These are phyloP conservation scores for Myrica gale DNA, from an alignment of 306 rosid genomes.

Conservation along the genomic window DNA sequence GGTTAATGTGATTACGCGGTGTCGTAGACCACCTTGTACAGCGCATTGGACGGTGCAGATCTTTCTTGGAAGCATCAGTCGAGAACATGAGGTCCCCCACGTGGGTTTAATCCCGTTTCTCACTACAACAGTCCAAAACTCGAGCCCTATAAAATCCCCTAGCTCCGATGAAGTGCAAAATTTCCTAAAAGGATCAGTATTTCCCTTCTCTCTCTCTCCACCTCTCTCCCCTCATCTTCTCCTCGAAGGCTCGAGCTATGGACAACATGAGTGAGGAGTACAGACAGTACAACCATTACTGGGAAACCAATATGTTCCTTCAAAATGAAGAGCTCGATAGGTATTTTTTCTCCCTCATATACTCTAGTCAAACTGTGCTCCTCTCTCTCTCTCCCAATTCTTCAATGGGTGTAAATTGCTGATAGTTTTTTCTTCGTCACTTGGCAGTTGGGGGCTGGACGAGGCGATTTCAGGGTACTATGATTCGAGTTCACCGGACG, in stretches of 20 bases:
- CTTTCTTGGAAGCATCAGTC: conserved; percentile 29
- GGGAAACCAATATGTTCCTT: conserved; percentile 73
- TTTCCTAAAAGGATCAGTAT: not conserved
- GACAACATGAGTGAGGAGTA: conserved; percentile 60
- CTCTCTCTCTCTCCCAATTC: not conserved
- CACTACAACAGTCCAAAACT: conserved; percentile 11
- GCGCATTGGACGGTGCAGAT: conserved; percentile 20
- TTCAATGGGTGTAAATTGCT: not conserved
- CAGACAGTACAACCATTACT: conserved; percentile 47
- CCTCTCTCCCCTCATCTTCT: not conserved
- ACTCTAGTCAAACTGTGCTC: not conserved
- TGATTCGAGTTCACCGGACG: conserved; percentile 94
- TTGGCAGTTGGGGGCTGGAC: conserved; percentile 68
- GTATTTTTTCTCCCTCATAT: conserved; percentile 29
- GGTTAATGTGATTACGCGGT: conserved; percentile 30
- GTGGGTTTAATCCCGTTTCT: conserved; percentile 16
- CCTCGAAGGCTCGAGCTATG: conserved; percentile 34
- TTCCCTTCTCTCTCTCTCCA: not conserved
- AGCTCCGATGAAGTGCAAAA: not conserved
- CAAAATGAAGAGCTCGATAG: conserved; percentile 73
- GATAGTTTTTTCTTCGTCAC: not conserved
- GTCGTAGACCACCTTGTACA: conserved; percentile 1
- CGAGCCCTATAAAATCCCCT: not conserved
- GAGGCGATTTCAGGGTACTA: conserved; percentile 72
- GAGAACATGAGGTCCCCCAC: conserved; percentile 8